Percentiles rank a stretch among this genome's conserved stretches.
Conservation (phyloP, 1,284 basidiomycete species). For the Leccinum pallidistipes region DNA sequence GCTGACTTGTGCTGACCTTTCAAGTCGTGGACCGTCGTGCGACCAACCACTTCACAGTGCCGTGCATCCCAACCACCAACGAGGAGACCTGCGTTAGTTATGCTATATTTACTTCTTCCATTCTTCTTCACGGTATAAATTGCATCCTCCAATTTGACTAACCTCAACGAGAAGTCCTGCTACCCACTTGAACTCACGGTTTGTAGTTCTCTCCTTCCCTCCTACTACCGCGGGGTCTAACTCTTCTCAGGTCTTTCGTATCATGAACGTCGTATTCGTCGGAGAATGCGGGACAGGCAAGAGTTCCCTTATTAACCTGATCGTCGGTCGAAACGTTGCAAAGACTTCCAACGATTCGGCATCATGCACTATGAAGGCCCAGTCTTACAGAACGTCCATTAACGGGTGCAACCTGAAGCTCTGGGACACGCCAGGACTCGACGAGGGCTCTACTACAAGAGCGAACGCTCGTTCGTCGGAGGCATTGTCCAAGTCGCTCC, state of each 20-base stretch:
- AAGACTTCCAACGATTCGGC: conserved; percentile 18
- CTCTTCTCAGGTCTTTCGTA: neutral
- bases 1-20: neutral
- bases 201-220: neutral
- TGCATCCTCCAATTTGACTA: neutral
- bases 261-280: conserved; percentile 22
- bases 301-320: conserved; percentile 27
- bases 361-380: conserved; percentile 15
- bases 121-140: conserved; percentile 9
- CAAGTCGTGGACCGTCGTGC: neutral
- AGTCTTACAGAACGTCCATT: conserved; percentile 12
- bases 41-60: neutral
- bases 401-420: conserved; percentile 12
- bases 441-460: conserved; percentile 11
- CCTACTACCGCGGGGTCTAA: conserved; percentile 1
- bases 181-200: conserved; percentile 2
- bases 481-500: conserved; percentile 8
- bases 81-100: neutral
- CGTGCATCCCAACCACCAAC: neutral
- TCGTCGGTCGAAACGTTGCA: conserved; percentile 14
- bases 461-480: conserved; percentile 7
- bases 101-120: neutral
- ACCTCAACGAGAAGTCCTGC: neutral
- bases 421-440: conserved; percentile 25
- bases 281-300: conserved; percentile 28